A percentile compares a stretch with the other conserved stretches of the same genome.
Evolutionary conservation across 805 yeast genomes (phyloP).

Genomic region (Danielia reshetovae): DNA sequence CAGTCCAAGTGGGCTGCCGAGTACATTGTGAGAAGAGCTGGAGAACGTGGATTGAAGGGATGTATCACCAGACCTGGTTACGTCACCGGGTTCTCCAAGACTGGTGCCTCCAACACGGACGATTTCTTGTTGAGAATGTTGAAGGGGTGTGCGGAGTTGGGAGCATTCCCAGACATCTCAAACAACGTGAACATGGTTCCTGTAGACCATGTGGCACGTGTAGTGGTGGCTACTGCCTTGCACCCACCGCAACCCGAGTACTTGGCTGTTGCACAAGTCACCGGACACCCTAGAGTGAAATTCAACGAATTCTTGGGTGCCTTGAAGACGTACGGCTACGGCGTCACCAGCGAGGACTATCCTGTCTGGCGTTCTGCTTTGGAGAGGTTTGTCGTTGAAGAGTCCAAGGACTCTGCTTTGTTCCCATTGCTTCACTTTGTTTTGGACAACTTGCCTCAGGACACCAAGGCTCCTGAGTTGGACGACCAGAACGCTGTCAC

Average conservation of each 20-base stretch:
- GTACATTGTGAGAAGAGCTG: slow-evolving; percentile 82
- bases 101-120: slow-evolving; percentile 93
- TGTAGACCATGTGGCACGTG: slow-evolving; percentile 95
- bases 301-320: slow-evolving; percentile 72
- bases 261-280: slow-evolving; percentile 86
- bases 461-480: slow-evolving; percentile 92
- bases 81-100: slow-evolving; percentile 77
- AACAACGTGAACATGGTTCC: slow-evolving; percentile 96
- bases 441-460: slow-evolving; percentile 83
- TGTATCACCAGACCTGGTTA: slow-evolving; percentile 94
- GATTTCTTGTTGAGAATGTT: slow-evolving; percentile 92
- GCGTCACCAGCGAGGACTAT: slow-evolving; percentile 59
- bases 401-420: slow-evolving; percentile 75
- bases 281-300: slow-evolving; percentile 89
- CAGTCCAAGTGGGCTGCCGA: slow-evolving; percentile 99
- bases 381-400: slow-evolving; percentile 74
- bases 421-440: slow-evolving; percentile 94
- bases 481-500: slow-evolving; percentile 80
- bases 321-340: slow-evolving; percentile 69
- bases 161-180: slow-evolving; percentile 76
- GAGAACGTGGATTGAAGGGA: slow-evolving; percentile 81
- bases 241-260: slow-evolving; percentile 57
- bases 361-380: slow-evolving; percentile 73
- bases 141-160: slow-evolving; percentile 90
- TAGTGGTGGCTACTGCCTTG: slow-evolving; percentile 77